Base-by-base conservation (phyloP, 2,329 filamentous ascomycete species). In the Calonectria pseudoturangicola region DNA sequence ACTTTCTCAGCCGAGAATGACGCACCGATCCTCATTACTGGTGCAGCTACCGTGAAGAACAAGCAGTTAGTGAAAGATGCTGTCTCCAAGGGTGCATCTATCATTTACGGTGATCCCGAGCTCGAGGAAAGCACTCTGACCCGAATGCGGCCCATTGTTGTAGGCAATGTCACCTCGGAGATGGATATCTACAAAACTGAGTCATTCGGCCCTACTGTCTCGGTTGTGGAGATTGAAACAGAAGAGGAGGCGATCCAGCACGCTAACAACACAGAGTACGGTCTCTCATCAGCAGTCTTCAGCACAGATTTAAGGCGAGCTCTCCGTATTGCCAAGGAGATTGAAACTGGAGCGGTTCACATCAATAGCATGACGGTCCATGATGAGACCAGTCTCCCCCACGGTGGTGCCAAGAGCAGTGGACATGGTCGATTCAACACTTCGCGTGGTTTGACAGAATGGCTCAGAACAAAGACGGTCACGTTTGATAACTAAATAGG, bases 241-340 rank as follows among this genome's bases (percentile, higher is more conserved):
- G 93, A 94, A 58, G 93, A 95, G 39, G 92, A 95, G 75, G 94
- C 94, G 0, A 83, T 97, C 28, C 85, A 87, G 36, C 85, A 96
- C 21, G 94, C 94, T 16, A 97, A 98, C 80, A 93, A 96, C 78
- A 95, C 93, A 1, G 93, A 95, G 63, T 97, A 95, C 80, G 95
- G 95, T 4, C 88, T 97, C 12, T 87, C 88, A 2, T 89, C 91
- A 3, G 89, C 94, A 0, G 89, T 97, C 2, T 97, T 95, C 82
- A 95, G 94, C 0, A 86, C 89, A 76, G 91, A 95, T 80, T 83
- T 96, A 66, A 84, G 87, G 63, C 85, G 87, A 50, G 92, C 88
- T 0, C 81, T 94, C 73, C 85, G 89, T 6, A 82, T 94, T n/a
- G 92, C 92, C 6, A 88, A 85, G 75, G 86, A 87, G 72, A 90